Evolutionary conservation across 2,329 filamentous ascomycete genomes (phyloP), one percentile per base, ranked within the genome.

Genomic region (Plectosphaerella cucumerina): DNA sequence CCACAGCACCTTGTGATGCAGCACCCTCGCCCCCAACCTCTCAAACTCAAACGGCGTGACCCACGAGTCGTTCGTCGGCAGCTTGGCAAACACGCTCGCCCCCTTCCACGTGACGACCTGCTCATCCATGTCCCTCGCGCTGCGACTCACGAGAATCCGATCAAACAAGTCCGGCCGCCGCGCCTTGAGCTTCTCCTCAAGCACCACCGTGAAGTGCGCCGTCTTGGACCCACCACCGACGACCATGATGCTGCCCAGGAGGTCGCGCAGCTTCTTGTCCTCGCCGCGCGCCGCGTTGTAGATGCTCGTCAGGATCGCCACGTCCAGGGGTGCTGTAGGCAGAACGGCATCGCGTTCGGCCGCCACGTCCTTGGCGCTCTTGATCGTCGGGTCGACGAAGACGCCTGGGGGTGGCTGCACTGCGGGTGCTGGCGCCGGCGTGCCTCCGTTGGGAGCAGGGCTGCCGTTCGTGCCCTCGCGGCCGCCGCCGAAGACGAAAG

Each of bases 51-150:
- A 77, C 44, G 84, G 82, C 14, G 86, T 87, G 63, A 97, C 90
- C 94, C 94, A 99, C 62, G 88, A 94, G 68, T 99, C 94, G 70
- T 97, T 97, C 15, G 90, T 92, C 44, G 85, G 82, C 59, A 97
- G 73, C 72, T 96, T 91, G 3, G 90, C 92, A 75, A 97, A 99
- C 15, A 99, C 92, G 65, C 91, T 96, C 1, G 90, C 94, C 4
- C 94, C 94, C 78, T 99, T 99, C 94, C 94, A 99, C 9, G 87
- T 86, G 49, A 97, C 88, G n/a, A 97, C 92, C 70, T 97, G 91
- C 53, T 94, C 90, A 70, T 99, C 94, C 74, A 99, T 87, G 61
- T 99, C 94, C 61, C 93, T 79, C 0, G 94, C 94, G 78, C 78
- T 94, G 54, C 78, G 75, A 54, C 81, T 84, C 48, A 86, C 82